Evolutionary conservation across 176 grass and related monocot species (phyloP), one percentile per base, ranked within the genome.

Genomic region (Poa pratensis): DNA sequence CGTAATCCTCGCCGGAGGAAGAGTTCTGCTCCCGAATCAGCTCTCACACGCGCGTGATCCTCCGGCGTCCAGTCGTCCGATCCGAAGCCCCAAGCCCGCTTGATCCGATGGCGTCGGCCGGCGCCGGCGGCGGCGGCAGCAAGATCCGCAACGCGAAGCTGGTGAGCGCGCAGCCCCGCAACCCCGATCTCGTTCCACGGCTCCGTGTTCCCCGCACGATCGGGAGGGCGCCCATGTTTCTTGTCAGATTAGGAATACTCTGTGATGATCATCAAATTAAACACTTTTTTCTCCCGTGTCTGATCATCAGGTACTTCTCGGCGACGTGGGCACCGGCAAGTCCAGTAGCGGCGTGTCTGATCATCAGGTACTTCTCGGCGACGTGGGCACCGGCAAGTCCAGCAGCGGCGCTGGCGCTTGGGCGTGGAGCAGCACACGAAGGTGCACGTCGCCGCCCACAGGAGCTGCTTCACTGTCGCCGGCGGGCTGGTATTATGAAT

Each of bases 321-420:
- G 96, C 51, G 96, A 99, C 82, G 93, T 96, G 10, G 93, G 90
- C 63, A 87, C 96, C 1, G 96, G 96, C 73, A 99, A 99, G 80
- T 96, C 96, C 66, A 99, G 96, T n/a, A n/a, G n/a, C n/a, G n/a
- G n/a, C n/a, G n/a, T n/a, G n/a, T n/a, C n/a, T n/a, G n/a, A n/a
- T n/a, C n/a, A n/a, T n/a, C n/a, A n/a, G n/a, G n/a, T n/a, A n/a
- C n/a, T n/a, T n/a, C n/a, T n/a, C n/a, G n/a, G n/a, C n/a, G n/a
- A n/a, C n/a, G n/a, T n/a, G n/a, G n/a, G n/a, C n/a, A n/a, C n/a
- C n/a, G n/a, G 5, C 34, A 35, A 35, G 34, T 35, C 3, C 34
- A 35, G 34, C 34, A 35, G n/a, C 86, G 93, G 49, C 92, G 94
- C 70, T 96, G 91, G 62, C 92, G 93, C 82, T 99, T 91, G 4